Base-by-base conservation (phyloP, 2,329 filamentous ascomycete species). In the Shiraia bambusicola region DNA sequence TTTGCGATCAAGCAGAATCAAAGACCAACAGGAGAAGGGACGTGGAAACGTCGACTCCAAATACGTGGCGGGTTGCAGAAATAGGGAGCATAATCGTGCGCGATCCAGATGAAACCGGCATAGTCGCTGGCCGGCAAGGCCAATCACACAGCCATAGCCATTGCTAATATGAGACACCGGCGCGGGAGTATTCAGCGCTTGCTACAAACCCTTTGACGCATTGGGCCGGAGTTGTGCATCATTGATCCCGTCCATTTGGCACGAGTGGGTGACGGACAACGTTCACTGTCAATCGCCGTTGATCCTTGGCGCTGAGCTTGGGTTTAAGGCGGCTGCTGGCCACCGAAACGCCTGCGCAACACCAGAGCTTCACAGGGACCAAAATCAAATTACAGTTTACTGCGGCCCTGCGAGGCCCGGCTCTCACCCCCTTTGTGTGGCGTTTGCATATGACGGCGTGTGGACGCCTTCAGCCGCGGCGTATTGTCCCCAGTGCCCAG, bases 61-160 rank as follows among this genome's bases (percentile, higher is more conserved):
- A 41, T 36, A 41, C 38, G 38, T 41, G 34, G 34, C 10, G 28
- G 32, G 36, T 39, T 41, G 41, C 37, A 35, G 33, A 49, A 41
- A 42, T 49, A 42, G 40, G 49, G 43, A 47, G 45, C 29, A 32
- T 40, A 55, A 38, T 45, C 45, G 56, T 59, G 49, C 48, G 46
- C 46, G 39, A 45, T 39, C 28, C 32, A 35, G 41, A n/a, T 61
- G 56, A 59, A 62, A 61, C 58, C 47, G 55, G 59, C 49, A 54
- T 50, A 51, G 51, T 51, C 48, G 51, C 50, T 47, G 35, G 34
- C 19, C 30, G 28, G 26, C 24, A 31, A 11, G 30, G 15, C 59
- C 59, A 59, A 63, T 61, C 47, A 54, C 33, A 19, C 37, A 40
- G 40, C 40, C 32, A 29, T 30, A 28, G 33, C 28, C 35, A 46